These are phyloP conservation scores for Plicaturopsis crispa DNA, from an alignment of 768 basidiomycete genomes.

Conservation along the genomic window DNA sequence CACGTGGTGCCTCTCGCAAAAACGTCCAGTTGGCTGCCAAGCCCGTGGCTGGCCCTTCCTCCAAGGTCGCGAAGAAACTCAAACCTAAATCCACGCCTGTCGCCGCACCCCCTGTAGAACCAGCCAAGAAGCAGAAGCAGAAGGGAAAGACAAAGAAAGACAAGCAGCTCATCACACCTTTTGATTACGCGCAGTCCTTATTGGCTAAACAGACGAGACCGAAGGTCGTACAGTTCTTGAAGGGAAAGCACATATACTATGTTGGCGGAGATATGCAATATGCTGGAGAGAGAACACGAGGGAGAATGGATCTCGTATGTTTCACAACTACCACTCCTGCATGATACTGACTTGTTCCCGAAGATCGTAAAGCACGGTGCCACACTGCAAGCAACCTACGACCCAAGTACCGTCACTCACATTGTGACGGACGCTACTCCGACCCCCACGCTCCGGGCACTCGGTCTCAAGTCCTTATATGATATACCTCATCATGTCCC, in stretches of 20 bases:
- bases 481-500: constrained; percentile 63
- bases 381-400: constrained; percentile 49
- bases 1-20: no score
- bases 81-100: constrained; percentile 3
- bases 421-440: constrained; percentile 45
- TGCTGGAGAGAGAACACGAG: constrained; percentile 42
- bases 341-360: constrained; percentile 1
- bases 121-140: constrained; percentile 13
- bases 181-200: constrained; percentile 46
- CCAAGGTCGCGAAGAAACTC: no score
- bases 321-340: constrained; percentile 1
- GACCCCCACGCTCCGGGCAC: constrained; percentile 21
- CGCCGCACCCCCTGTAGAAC: not conserved
- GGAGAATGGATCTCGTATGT: constrained; percentile 57
- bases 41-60: no score
- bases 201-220: constrained; percentile 3
- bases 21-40: no score
- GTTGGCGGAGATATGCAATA: constrained; percentile 48
- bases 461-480: constrained; percentile 40
- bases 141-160: constrained; percentile 29
- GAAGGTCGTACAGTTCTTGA: constrained; percentile 27
- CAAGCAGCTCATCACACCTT: constrained; percentile 36
- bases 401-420: constrained; percentile 52
- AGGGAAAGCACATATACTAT: constrained; percentile 51
- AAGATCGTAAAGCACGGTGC: constrained; percentile 64